Percentiles rank a stretch among this genome's conserved stretches.
These are phyloP conservation scores for Fennellomyces sp. DNA, from an alignment of 371 early-diverging fungal species.

Conservation along the genomic window DNA sequence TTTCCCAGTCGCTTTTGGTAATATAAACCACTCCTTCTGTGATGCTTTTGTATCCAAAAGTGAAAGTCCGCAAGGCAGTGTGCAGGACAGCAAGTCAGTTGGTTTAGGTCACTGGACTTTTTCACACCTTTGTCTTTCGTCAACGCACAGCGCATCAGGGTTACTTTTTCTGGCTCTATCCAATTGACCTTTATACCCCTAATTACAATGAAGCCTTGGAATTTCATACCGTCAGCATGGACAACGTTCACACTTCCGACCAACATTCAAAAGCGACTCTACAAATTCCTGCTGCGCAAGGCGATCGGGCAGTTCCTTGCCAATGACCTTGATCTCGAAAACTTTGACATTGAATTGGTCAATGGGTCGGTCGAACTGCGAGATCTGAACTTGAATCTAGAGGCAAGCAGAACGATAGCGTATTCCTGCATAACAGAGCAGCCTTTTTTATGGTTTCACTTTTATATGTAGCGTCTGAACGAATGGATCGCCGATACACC, in stretches of 20 bases:
- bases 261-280: conserved; percentile 82
- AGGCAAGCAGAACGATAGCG: conserved; percentile 66
- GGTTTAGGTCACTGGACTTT: too few relatives aligned
- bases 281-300: conserved; percentile 82
- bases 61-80: too few relatives aligned
- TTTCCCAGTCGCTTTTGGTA: too few relatives aligned
- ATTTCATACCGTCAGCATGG: conserved; percentile 45
- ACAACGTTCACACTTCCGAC: conserved; percentile 62
- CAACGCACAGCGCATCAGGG: too few relatives aligned
- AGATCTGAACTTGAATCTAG: conserved; percentile 78
- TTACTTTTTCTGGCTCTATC: neutral
- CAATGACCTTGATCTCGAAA: conserved; percentile 77
- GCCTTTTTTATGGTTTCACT: neutral
- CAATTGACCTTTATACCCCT: neutral
- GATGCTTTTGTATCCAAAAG: too few relatives aligned
- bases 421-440: neutral
- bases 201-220: conserved; percentile 51
- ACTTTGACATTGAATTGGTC: conserved; percentile 87
- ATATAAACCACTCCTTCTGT: too few relatives aligned
- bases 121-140: too few relatives aligned
- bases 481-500: conserved; percentile 73
- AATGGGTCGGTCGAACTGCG: conserved; percentile 79
- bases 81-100: too few relatives aligned
- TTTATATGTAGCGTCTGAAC: conserved; percentile 63
- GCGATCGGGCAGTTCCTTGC: conserved; percentile 87